These are phyloP conservation scores for Colletotrichum melonis DNA, from an alignment of 2,329 filamentous ascomycete species.

Conservation along the genomic window DNA sequence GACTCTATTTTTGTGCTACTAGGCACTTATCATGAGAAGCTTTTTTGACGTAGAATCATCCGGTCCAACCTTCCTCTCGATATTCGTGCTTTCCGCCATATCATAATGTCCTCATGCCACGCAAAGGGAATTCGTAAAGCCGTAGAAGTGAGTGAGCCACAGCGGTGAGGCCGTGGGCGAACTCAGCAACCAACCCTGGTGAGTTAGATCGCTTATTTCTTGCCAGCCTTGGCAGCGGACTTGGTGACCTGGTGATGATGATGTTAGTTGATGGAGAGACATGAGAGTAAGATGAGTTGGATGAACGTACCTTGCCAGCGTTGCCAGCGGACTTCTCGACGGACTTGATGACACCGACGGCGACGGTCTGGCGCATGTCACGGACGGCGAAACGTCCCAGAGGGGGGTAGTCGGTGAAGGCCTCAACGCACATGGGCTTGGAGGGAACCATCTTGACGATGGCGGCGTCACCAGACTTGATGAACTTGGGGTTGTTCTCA, in stretches of 20 bases:
- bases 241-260: constrained; percentile 62
- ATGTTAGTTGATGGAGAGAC: background rate
- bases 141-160: constrained; percentile 53
- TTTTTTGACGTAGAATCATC: constrained; percentile 51
- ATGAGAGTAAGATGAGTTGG: constrained; percentile 42
- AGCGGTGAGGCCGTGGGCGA: constrained; percentile 9
- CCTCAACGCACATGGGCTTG: constrained; percentile 99
- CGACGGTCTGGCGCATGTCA: constrained; percentile 94
- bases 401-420: constrained; percentile 99
- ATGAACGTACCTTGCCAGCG: constrained; percentile 65
- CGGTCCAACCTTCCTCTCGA: constrained; percentile 53
- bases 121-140: constrained; percentile 56
- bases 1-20: constrained; percentile 61
- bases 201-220: constrained; percentile 70
- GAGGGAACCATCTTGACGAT: constrained; percentile 99
- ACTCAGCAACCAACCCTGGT: constrained; percentile 34
- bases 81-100: constrained; percentile 55
- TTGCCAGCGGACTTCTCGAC: constrained; percentile 73
- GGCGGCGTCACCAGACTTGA: constrained; percentile 99
- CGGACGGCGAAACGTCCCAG: constrained; percentile 99
- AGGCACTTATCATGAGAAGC: constrained; percentile 57
- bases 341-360: constrained; percentile 94
- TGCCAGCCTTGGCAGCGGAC: constrained; percentile 78
- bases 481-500: constrained; percentile 95
- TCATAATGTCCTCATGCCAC: constrained; percentile 56